Evolutionary conservation across 768 basidiomycete genomes (phyloP).

Genomic region (Kondoa subrosea): DNA sequence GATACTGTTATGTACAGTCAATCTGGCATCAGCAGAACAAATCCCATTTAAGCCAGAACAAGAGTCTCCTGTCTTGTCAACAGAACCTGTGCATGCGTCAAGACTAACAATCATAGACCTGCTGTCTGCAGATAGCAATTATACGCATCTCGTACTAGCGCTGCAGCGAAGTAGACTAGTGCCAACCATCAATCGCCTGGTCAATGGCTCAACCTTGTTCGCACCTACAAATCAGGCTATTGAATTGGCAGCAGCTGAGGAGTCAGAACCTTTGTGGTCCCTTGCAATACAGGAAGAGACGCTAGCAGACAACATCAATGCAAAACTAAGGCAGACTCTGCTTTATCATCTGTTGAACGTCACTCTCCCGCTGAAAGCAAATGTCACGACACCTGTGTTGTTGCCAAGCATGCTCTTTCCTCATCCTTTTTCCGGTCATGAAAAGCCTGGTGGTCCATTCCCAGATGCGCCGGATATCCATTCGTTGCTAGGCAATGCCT

Average conservation of each 20-base stretch:
- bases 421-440: slow-evolving; percentile 12
- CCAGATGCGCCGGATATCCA: slow-evolving; percentile 44
- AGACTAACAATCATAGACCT: slow-evolving; percentile 54
- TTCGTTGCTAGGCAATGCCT: slow-evolving; percentile 58
- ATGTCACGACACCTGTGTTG: slow-evolving; percentile 12
- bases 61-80: too few relatives aligned
- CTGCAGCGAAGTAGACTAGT: slow-evolving; percentile 72
- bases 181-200: slow-evolving; percentile 75
- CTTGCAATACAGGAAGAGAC: neutral
- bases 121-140: slow-evolving; percentile 58
- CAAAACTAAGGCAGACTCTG: slow-evolving; percentile 69
- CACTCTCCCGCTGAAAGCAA: slow-evolving; percentile 38
- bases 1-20: too few relatives aligned
- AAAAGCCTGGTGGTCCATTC: slow-evolving; percentile 12
- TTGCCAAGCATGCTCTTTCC: slow-evolving; percentile 33
- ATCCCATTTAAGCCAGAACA: too few relatives aligned
- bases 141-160: slow-evolving; percentile 44
- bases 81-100: neutral
- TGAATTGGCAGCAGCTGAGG: slow-evolving; percentile 35
- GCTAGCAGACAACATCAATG: slow-evolving; percentile 59
- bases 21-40: too few relatives aligned
- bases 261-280: slow-evolving; percentile 2
- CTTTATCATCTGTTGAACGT: slow-evolving; percentile 88
- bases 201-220: slow-evolving; percentile 58
- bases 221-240: slow-evolving; percentile 92